These are phyloP conservation scores for Lentinula raphanica DNA, from an alignment of 768 basidiomycete genomes.

Conservation along the genomic window DNA sequence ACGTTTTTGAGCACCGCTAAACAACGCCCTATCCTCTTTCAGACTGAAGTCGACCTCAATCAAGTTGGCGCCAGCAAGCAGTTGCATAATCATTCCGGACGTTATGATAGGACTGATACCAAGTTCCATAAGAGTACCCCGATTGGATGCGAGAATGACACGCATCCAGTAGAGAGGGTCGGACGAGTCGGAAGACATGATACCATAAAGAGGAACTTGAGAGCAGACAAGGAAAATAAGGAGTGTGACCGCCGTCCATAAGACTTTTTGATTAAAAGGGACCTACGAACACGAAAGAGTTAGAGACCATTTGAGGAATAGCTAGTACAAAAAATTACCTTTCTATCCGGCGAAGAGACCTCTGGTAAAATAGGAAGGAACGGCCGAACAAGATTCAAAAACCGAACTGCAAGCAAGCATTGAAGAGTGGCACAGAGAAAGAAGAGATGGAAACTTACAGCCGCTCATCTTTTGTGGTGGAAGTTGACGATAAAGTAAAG, in stretches of 20 bases:
- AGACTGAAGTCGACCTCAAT: constrained; percentile 96
- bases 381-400: constrained; percentile 95
- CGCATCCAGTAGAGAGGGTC: constrained; percentile 99
- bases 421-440: not conserved
- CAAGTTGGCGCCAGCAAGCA: constrained; percentile 93
- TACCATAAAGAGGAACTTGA: constrained; percentile 97
- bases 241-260: constrained; percentile 99
- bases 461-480: constrained; percentile 62
- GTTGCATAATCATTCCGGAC: constrained; percentile 99
- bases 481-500: constrained; percentile 16
- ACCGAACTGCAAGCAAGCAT: constrained; percentile 63
- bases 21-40: constrained; percentile 95
- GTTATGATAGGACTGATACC: constrained; percentile 98
- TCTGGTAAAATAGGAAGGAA: constrained; percentile 96
- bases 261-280: constrained; percentile 95
- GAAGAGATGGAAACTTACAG: constrained; percentile 42
- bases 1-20: constrained; percentile 97
- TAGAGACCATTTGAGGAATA: constrained; percentile 7
- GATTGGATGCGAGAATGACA: constrained; percentile 97
- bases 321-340: constrained; percentile 44
- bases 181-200: constrained; percentile 98
- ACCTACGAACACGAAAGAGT: constrained; percentile 47
- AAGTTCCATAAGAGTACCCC: constrained; percentile 98
- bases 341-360: constrained; percentile 96
- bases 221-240: constrained; percentile 99